Conservation (phyloP, 176 grass and related monocot species). For the Aegilops sharonensis region DNA sequence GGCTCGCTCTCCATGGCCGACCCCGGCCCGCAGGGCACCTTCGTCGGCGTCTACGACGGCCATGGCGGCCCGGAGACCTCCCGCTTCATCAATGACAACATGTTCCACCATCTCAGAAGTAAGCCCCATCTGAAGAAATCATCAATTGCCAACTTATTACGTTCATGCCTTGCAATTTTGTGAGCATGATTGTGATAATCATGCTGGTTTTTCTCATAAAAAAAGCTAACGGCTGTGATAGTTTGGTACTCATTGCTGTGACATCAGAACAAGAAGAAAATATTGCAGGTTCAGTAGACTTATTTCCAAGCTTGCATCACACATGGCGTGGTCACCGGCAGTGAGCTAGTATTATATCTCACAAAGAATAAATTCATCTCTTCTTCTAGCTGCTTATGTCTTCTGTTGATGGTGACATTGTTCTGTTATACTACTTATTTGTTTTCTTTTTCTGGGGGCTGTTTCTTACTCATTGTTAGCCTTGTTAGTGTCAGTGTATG, state of each 20-base stretch:
- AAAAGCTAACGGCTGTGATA: background rate
- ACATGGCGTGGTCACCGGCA: background rate
- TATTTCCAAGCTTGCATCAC: slow-evolving; percentile 2
- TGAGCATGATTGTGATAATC: background rate
- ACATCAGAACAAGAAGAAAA: background rate
- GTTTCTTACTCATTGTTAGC: background rate
- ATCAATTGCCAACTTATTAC: background rate
- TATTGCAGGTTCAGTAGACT: slow-evolving; percentile 24
- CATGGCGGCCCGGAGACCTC: slow-evolving; percentile 81
- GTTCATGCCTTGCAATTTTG: background rate
- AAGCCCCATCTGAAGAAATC: slow-evolving; percentile 23
- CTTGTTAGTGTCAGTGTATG: background rate
- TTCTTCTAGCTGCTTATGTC: background rate
- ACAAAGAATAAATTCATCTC: background rate
- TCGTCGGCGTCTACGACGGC: slow-evolving; percentile 82
- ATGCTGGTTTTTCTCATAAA: background rate
- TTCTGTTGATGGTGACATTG: slow-evolving; percentile 1
- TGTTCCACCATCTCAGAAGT: slow-evolving; percentile 83
- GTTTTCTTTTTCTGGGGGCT: background rate
- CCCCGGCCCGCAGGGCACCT: slow-evolving; percentile 59
- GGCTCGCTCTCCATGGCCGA: slow-evolving; percentile 54
- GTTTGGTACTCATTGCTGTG: slow-evolving; percentile 3
- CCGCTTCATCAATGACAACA: slow-evolving; percentile 67
- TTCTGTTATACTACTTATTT: background rate
- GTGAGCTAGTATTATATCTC: background rate